phyloP scores from a whole-genome alignment of 2,329 filamentous ascomycete genomes.

The Polytolypa hystricis region DNA sequence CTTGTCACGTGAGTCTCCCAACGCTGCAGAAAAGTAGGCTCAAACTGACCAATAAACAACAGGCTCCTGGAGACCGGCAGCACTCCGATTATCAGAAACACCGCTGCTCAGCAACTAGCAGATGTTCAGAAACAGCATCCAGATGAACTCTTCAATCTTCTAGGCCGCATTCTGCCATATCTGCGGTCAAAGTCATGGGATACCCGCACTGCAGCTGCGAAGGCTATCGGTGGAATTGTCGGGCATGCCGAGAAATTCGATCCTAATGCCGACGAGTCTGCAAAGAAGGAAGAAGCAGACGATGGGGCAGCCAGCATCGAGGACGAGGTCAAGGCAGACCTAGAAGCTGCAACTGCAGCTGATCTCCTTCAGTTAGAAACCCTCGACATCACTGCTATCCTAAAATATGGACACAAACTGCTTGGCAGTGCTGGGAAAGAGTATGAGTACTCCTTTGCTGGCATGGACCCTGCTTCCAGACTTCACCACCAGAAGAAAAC shows the following conservation, averaged over 20 bases:
- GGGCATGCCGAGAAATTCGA: slow-evolving; percentile 80
- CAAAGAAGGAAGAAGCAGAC: slow-evolving; percentile 38
- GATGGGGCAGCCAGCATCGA: slow-evolving; percentile 37
- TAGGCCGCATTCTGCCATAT: slow-evolving; percentile 91
- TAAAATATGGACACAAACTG: slow-evolving; percentile 73
- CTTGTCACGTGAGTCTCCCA: slow-evolving; percentile 64
- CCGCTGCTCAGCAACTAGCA: slow-evolving; percentile 88
- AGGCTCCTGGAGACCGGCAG: slow-evolving; percentile 96
- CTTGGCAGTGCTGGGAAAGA: slow-evolving; percentile 70
- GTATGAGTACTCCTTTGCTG: slow-evolving; percentile 73
- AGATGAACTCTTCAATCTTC: slow-evolving; percentile 90
- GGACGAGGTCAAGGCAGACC: slow-evolving; percentile 37
- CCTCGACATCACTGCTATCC: slow-evolving; percentile 66
- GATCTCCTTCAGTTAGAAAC: slow-evolving; percentile 60
- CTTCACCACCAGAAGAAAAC: slow-evolving; percentile 85
- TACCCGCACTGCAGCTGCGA: slow-evolving; percentile 82
- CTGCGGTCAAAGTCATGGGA: slow-evolving; percentile 95
- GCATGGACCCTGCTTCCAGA: slow-evolving; percentile 68
- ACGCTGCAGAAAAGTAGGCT: background rate
- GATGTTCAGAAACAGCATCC: slow-evolving; percentile 98
- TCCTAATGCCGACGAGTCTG: slow-evolving; percentile 65
- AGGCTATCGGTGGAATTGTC: slow-evolving; percentile 87
- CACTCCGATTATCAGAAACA: slow-evolving; percentile 90
- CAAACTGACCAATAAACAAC: slow-evolving; percentile 9
- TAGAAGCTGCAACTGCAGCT: slow-evolving; percentile 32